A percentile compares a stretch with the other conserved stretches of the same genome.
Conservation (phyloP, 768 basidiomycete genomes). For the Daedaleopsis nitida region DNA sequence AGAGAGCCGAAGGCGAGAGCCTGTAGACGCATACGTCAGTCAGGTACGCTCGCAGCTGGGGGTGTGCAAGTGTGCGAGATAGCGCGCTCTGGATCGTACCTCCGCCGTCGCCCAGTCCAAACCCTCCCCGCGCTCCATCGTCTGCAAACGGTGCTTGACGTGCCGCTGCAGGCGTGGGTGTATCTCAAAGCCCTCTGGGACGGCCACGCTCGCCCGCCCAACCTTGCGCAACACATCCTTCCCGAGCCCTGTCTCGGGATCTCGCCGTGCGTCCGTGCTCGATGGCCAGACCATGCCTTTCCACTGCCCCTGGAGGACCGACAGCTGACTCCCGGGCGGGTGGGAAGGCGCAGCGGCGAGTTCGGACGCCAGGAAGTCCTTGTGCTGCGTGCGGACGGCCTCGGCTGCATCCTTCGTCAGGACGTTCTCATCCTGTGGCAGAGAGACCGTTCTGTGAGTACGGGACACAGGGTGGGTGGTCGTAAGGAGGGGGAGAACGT, state of each 20-base stretch:
- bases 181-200: conserved; percentile 65
- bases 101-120: conserved; percentile 92
- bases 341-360: conserved; percentile 52
- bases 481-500: conserved; percentile 27
- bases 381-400: conserved; percentile 57
- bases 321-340: conserved; percentile 49
- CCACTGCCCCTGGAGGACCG: conserved; percentile 73
- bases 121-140: conserved; percentile 66
- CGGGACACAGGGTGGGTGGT: not conserved
- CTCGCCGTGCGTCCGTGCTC: conserved; percentile 47
- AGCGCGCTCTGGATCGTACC: conserved; percentile 38
- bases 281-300: conserved; percentile 58
- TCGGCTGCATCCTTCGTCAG: conserved; percentile 53
- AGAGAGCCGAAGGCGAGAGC: conserved; percentile 88
- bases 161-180: conserved; percentile 80
- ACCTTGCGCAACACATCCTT: conserved; percentile 52
- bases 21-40: conserved; percentile 36
- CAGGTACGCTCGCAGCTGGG: not conserved
- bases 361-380: conserved; percentile 61
- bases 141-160: conserved; percentile 73
- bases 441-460: not conserved
- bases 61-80: too few relatives aligned
- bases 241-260: conserved; percentile 71
- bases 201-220: conserved; percentile 67
- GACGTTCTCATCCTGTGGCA: conserved; percentile 43